Evolutionary conservation across 2,329 filamentous ascomycete genomes (phyloP).

Genomic region (Trematosphaeria pertusa): DNA sequence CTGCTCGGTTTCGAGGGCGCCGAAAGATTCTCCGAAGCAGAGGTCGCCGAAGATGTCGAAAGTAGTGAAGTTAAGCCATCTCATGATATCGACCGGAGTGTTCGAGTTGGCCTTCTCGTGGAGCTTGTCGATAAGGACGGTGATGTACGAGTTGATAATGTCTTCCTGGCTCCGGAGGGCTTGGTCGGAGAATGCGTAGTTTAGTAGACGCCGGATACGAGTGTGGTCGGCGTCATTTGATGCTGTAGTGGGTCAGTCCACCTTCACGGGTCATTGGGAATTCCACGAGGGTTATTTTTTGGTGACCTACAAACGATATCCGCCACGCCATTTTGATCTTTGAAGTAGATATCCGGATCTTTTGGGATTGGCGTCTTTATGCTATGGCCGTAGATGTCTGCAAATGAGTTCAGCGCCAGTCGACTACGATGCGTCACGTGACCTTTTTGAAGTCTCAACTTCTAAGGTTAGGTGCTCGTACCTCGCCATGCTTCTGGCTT

Average conservation of each 20-base stretch:
- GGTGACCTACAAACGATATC: constrained; percentile 18
- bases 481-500: constrained; percentile 22
- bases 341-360: constrained; percentile 16
- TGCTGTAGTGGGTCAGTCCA: constrained; percentile 4
- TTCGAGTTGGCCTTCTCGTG: constrained; percentile 9
- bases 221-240: constrained; percentile 20
- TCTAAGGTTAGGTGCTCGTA: background rate
- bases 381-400: constrained; percentile 21
- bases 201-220: constrained; percentile 22
- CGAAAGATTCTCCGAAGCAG: constrained; percentile 36
- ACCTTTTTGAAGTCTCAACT: background rate
- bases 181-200: constrained; percentile 22
- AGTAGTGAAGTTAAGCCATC: constrained; percentile 28
- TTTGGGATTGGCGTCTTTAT: constrained; percentile 16
- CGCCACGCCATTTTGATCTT: background rate
- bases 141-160: constrained; percentile 24
- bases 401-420: too few relatives aligned
- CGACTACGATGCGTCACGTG: background rate
- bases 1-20: constrained; percentile 24
- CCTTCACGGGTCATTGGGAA: too few relatives aligned
- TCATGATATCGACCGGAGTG: constrained; percentile 17
- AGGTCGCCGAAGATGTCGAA: constrained; percentile 39
- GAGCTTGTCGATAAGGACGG: constrained; percentile 18
- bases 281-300: background rate
- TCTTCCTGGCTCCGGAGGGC: constrained; percentile 24